These are phyloP conservation scores for Histomonas meleagridis DNA, from an alignment of 208 protist genomes.

Conservation along the genomic window DNA sequence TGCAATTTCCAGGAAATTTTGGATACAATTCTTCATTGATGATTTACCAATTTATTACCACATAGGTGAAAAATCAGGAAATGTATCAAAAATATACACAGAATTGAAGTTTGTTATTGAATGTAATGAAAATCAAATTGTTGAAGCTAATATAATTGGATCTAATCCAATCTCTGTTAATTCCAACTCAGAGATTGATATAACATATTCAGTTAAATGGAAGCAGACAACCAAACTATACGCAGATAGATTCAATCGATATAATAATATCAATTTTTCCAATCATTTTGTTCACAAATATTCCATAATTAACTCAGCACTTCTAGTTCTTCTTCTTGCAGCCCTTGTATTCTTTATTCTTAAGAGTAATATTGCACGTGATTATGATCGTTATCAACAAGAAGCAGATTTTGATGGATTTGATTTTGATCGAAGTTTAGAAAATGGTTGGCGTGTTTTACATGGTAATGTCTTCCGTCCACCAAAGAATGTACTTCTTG, in stretches of 20 bases:
- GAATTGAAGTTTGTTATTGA: no score
- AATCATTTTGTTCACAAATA: neutral
- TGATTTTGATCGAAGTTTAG: conserved; percentile 15
- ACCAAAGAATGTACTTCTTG: neutral
- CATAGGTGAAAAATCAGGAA: no score
- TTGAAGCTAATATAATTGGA: no score
- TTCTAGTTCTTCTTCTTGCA: neutral
- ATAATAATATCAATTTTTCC: neutral
- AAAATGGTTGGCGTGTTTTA: conserved; percentile 52
- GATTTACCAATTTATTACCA: neutral
- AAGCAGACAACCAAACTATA: neutral
- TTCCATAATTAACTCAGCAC: neutral
- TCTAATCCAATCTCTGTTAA: no score
- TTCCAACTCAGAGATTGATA: no score
- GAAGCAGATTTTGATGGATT: neutral
- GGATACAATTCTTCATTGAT: neutral
- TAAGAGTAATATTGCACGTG: neutral
- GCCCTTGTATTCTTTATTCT: neutral
- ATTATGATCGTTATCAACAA: neutral
- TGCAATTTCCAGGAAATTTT: no score
- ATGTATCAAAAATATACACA: no score
- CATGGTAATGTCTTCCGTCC: conserved; percentile 52
- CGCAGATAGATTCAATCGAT: neutral
- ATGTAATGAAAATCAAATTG: no score
- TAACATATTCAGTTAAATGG: neutral